Base-by-base conservation (phyloP, 2,329 filamentous ascomycete genomes). In the Trichophyton mentagrophytes region DNA sequence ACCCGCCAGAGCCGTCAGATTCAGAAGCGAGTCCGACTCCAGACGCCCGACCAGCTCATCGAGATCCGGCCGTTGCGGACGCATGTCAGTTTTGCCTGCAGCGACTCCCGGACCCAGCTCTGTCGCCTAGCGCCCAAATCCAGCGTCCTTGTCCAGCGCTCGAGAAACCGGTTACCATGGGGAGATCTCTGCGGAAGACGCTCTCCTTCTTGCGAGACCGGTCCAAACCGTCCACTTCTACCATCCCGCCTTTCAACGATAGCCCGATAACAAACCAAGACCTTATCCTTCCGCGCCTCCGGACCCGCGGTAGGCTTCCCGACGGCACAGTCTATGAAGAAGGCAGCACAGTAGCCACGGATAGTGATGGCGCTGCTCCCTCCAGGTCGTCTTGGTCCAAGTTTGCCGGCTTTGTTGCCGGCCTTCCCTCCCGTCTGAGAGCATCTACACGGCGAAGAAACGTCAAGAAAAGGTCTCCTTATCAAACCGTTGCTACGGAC, bases 21-120 rank as follows among this genome's bases (percentile, higher is more conserved):
- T 53, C 22, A 30, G 6, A 33, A 25, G 8, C 9, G 13, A 30
- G 49, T 11, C n/a, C 9, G 1, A 30, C 25, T 11, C 49, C n/a
- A 9, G 49, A 15, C n/a, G 17, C 15, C n/a, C 22, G 13, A 6
- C 1, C 20, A 30, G 27, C 13, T 33, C 17, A 30, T 25, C 13
- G 22, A 53, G 22, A 53, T 53, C 9, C 49, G 3, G 49, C 11
- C 11, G 22, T 22, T 30, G 22, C 27, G 27, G 36, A 57, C 33
- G 30, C 27, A 44, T 57, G 55, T 20, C 64, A 61, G 20, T 65
- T 60, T 25, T 64, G 64, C 42, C 59, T 59, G 15, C 25, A 44
- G 17, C 47, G 57, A 49, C 33, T 44, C 1, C 57, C 57, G 11
- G 40, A 27, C 17, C 27, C 57, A 13, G 25, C 44, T 25, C 27